Conservation (phyloP, 192 early-diverging fungal species). For the Backusella morwellensis region DNA sequence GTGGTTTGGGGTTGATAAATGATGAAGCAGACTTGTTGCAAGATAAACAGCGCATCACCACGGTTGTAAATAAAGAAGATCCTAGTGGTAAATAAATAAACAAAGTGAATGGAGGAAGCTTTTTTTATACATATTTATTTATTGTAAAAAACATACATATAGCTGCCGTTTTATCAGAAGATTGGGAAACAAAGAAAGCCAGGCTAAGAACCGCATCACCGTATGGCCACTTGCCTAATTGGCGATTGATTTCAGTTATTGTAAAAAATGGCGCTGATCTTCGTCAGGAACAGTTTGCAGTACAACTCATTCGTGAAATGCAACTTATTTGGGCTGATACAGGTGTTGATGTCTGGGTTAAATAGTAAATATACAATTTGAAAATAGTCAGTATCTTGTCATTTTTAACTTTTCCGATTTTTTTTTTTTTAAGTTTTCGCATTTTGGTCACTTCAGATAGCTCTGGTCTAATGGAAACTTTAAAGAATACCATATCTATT, state of each 20-base stretch:
- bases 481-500: slow-evolving; percentile 91
- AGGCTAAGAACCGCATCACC: slow-evolving; percentile 84
- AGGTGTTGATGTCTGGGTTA: slow-evolving; percentile 80
- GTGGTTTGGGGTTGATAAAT: slow-evolving; percentile 70
- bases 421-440: slow-evolving; percentile 49
- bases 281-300: slow-evolving; percentile 94
- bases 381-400: not conserved
- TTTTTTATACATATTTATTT: not conserved
- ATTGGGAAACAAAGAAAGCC: slow-evolving; percentile 84
- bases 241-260: slow-evolving; percentile 90
- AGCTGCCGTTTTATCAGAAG: slow-evolving; percentile 91
- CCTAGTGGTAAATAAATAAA: slow-evolving; percentile 44
- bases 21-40: slow-evolving; percentile 50
- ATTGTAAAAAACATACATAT: not conserved
- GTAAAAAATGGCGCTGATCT: slow-evolving; percentile 96
- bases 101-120: not conserved
- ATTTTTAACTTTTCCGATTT: not conserved
- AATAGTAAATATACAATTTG: slow-evolving; percentile 63
- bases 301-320: slow-evolving; percentile 93
- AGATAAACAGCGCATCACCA: slow-evolving; percentile 45
- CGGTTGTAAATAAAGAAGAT: slow-evolving; percentile 49
- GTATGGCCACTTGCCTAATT: slow-evolving; percentile 78
- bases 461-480: slow-evolving; percentile 93
- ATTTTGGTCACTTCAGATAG: slow-evolving; percentile 90
- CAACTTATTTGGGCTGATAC: slow-evolving; percentile 86